phyloP scores from a whole-genome alignment of 176 grass and related monocot genomes.

The Bromus sterilis region DNA sequence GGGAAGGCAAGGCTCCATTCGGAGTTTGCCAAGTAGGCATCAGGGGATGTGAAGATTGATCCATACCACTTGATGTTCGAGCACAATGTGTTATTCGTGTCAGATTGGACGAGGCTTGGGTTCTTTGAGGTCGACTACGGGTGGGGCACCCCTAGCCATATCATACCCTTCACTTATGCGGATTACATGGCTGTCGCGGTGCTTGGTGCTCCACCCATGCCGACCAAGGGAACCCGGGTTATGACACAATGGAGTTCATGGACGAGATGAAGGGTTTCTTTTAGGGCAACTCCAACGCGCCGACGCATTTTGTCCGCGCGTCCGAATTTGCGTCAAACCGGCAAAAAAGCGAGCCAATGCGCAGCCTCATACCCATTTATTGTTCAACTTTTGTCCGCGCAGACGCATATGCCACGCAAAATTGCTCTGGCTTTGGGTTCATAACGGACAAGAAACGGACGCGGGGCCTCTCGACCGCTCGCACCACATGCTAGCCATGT shows the following conservation, averaged over 20 bases:
- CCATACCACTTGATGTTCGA: slow-evolving; percentile 41
- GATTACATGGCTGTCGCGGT: slow-evolving; percentile 65
- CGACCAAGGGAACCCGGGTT: slow-evolving; percentile 48
- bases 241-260: slow-evolving; percentile 57
- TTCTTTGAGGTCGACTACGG: slow-evolving; percentile 63
- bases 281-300: no score
- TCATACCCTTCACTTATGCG: slow-evolving; percentile 52
- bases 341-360: no score
- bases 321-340: no score
- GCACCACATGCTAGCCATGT: no score
- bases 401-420: no score
- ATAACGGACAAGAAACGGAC: no score
- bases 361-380: no score
- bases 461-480: no score
- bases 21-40: slow-evolving; percentile 35
- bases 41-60: slow-evolving; percentile 37
- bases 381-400: no score
- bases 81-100: slow-evolving; percentile 60
- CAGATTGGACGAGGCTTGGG: slow-evolving; percentile 63
- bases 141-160: slow-evolving; percentile 53
- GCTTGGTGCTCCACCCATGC: slow-evolving; percentile 37
- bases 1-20: slow-evolving; percentile 38
- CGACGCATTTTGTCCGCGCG: no score
- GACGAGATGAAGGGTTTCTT: slow-evolving; percentile 53
- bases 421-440: no score